A percentile compares a stretch with the other conserved stretches of the same genome.
Conservation (phyloP, 306 rosid species). For the Inga oerstediana region DNA sequence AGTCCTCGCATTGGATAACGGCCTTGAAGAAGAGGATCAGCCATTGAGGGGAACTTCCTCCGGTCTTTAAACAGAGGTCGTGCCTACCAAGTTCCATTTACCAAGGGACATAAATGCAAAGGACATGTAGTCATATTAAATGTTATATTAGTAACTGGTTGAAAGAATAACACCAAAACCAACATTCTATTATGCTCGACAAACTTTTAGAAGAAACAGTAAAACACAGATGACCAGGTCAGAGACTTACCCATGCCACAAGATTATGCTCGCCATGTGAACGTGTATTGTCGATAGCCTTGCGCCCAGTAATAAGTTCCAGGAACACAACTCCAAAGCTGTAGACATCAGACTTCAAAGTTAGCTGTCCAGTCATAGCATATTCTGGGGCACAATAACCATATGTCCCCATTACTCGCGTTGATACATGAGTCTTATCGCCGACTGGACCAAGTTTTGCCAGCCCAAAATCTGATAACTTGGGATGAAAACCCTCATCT, state of each 20-base stretch:
- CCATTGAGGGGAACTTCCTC: slow-evolving; percentile 67
- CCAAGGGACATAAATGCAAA: not conserved
- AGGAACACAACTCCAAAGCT: slow-evolving; percentile 86
- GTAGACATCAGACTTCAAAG: slow-evolving; percentile 78
- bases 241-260: slow-evolving; percentile 75
- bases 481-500: slow-evolving; percentile 73
- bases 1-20: slow-evolving; percentile 72
- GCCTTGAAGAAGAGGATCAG: slow-evolving; percentile 79
- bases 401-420: slow-evolving; percentile 77
- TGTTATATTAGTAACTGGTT: not conserved
- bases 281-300: slow-evolving; percentile 68
- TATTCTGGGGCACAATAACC: slow-evolving; percentile 94
- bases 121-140: not conserved
- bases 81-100: slow-evolving; percentile 49
- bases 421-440: slow-evolving; percentile 82
- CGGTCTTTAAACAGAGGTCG: slow-evolving; percentile 71
- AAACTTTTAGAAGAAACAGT: not conserved
- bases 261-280: slow-evolving; percentile 71
- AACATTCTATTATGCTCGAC: not conserved
- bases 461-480: slow-evolving; percentile 83
- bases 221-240: not conserved
- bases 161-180: slow-evolving; percentile 9
- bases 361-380: slow-evolving; percentile 81
- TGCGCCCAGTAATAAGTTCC: slow-evolving; percentile 83
- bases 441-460: slow-evolving; percentile 83